phyloP scores from a whole-genome alignment of 228 moss, liverwort and hornwort genomes.

The Sphagnum fallax region DNA sequence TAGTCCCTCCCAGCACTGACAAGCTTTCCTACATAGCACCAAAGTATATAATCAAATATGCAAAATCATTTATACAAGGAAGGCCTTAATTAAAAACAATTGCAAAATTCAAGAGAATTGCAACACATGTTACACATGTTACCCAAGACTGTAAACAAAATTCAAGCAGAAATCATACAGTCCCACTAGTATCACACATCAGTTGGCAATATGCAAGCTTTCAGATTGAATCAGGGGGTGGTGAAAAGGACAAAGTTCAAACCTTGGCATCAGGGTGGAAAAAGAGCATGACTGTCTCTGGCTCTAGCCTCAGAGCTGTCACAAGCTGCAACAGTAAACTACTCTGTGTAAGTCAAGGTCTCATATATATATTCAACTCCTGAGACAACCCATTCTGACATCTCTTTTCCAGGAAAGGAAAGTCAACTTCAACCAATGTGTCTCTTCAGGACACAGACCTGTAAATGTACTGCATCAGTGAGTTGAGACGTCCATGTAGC shows the following conservation, averaged over 20 bases:
- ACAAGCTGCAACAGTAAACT: conserved; percentile 56
- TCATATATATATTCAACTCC: neutral
- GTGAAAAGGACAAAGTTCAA: neutral
- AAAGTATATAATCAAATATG: neutral
- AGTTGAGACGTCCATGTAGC: conserved; percentile 36
- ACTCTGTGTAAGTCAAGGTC: neutral
- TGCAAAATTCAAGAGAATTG: neutral
- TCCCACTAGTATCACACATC: too few species aligned
- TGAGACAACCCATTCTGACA: neutral
- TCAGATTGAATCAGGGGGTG: too few species aligned
- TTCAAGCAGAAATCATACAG: too few species aligned
- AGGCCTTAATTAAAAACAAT: neutral
- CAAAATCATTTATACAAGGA: neutral
- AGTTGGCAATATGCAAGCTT: too few species aligned
- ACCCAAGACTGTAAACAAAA: too few species aligned
- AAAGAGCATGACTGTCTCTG: conserved; percentile 61
- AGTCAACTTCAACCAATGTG: too few species aligned
- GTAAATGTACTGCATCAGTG: conserved; percentile 67
- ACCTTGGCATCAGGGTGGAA: conserved; percentile 85
- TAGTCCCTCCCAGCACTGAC: conserved; percentile 80
- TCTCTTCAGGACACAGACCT: conserved; percentile 22
- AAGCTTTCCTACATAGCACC: conserved; percentile 55
- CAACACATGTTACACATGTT: too few species aligned
- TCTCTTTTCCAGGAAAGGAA: too few species aligned
- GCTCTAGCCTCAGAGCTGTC: conserved; percentile 81